Evolutionary conservation across 2,329 filamentous ascomycete genomes (phyloP), one percentile per base, ranked within the genome.

Genomic region (Xylaria polymorpha): DNA sequence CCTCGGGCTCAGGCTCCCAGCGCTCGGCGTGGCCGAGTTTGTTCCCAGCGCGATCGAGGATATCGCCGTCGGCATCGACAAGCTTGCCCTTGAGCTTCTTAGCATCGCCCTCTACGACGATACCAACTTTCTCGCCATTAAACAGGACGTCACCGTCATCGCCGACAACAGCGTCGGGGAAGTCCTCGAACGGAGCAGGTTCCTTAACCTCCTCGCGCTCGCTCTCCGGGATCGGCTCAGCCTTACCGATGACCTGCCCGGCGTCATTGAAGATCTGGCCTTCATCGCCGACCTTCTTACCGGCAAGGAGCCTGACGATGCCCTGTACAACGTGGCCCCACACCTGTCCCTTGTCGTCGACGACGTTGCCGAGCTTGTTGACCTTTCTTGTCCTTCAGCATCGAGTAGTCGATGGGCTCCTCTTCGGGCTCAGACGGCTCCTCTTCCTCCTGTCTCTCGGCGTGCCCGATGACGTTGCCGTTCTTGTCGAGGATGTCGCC

Each of bases 211-310:
- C 84, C 44, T 86, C 85, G 4, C 84, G 83, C 72, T 89, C 87
- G 18, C 78, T 79, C 3, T 85, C 81, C 3, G 90, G 86, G 68
- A 91, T 86, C 14, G 90, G 86, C 79, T 93, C 90, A 51, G 86
- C 88, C 62, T 87, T 86, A 37, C 91, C 91, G 60, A 93, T 86
- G 44, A 91, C 83, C 77, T 92, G 87, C 69, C 91, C 91, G 6
- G 84, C 83, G 69, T 92, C 90, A 75, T 90, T 90, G 88, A 89
- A 93, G 80, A 93, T 90, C 72, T 91, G 84, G 53, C 91, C 91
- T 43, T 91, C 81, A 63, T 87, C 88, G 70, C 92, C 90, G 41
- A 88, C 83, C 75, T 87, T 87, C 75, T 87, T 88, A 73, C 90
- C 90, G 39, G 90, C 79, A 6, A 93, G 84, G 70, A 91, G 84